These are phyloP conservation scores for Heliamphora exappendiculata DNA, from an alignment of 148 eudicot genomes.

Conservation along the genomic window DNA sequence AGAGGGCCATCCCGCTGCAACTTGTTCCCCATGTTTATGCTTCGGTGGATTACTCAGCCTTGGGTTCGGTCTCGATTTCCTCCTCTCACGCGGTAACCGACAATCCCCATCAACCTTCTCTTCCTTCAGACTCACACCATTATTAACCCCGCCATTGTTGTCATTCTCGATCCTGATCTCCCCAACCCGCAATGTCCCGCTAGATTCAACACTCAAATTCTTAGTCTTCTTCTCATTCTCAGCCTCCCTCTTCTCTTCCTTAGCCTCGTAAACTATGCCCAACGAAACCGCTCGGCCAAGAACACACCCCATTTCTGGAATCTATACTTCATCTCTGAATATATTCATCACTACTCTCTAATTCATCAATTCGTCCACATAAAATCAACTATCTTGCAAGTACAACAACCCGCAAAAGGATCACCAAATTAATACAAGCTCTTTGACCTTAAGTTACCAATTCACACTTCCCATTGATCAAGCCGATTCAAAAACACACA, in stretches of 20 bases:
- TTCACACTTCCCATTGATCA: neutral
- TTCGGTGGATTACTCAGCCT: constrained; percentile 66
- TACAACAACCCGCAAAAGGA: neutral
- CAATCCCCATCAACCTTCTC: constrained; percentile 39
- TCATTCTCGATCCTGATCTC: constrained; percentile 10
- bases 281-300: constrained; percentile 33
- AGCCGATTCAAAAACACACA: neutral
- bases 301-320: constrained; percentile 44
- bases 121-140: constrained; percentile 32
- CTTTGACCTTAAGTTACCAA: neutral
- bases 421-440: too few relatives aligned
- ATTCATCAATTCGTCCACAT: constrained; percentile 7
- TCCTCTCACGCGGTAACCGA: constrained; percentile 50
- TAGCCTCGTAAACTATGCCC: constrained; percentile 13
- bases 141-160: constrained; percentile 30
- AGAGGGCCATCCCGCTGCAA: constrained; percentile 96
- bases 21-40: constrained; percentile 75
- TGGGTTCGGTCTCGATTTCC: constrained; percentile 57
- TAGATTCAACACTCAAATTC: neutral
- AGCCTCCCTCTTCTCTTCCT: constrained; percentile 20
- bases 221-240: constrained; percentile 5
- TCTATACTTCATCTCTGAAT: constrained; percentile 43
- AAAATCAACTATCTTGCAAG: neutral
- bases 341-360: constrained; percentile 27
- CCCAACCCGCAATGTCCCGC: neutral